Evolutionary conservation across 192 early-diverging fungal genomes (phyloP).

Genomic region (Podila epicladia): DNA sequence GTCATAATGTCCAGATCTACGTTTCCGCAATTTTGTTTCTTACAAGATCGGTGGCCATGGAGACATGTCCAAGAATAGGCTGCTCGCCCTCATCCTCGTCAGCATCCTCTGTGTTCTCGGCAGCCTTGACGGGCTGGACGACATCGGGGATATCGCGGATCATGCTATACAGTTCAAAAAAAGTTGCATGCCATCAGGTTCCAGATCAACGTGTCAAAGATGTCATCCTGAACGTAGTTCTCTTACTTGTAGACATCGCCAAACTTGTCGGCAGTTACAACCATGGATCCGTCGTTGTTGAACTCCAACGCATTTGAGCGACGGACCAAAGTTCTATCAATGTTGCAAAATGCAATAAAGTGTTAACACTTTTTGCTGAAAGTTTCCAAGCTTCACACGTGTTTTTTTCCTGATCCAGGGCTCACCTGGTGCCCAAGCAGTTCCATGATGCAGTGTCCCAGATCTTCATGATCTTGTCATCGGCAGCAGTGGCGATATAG

Average conservation of each 20-base stretch:
- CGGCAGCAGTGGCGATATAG: slow-evolving; percentile 69
- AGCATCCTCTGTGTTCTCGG: slow-evolving; percentile 33
- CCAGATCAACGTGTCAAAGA: slow-evolving; percentile 4
- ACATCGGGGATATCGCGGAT: slow-evolving; percentile 37
- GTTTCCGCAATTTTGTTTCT: background rate
- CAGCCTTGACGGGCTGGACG: slow-evolving; percentile 33
- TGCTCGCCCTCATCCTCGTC: slow-evolving; percentile 47
- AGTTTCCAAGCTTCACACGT: background rate
- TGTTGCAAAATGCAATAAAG: slow-evolving; percentile 1
- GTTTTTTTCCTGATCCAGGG: background rate
- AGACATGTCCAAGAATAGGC: slow-evolving; percentile 90
- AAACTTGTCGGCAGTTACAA: slow-evolving; percentile 93
- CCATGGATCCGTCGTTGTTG: slow-evolving; percentile 62
- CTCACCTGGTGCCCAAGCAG: slow-evolving; percentile 52
- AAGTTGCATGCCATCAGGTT: background rate
- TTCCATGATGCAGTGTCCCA: slow-evolving; percentile 73
- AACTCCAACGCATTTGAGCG: slow-evolving; percentile 82
- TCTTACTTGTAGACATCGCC: slow-evolving; percentile 90
- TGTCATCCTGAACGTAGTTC: background rate
- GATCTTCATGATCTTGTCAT: slow-evolving; percentile 74
- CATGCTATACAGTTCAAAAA: slow-evolving; percentile 14
- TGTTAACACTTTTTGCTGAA: background rate
- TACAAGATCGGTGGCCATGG: slow-evolving; percentile 91
- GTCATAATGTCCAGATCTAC: background rate
- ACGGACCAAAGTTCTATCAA: slow-evolving; percentile 64